Conservation (phyloP, 2,329 filamentous ascomycete species). For the Thelonectria rubi region DNA sequence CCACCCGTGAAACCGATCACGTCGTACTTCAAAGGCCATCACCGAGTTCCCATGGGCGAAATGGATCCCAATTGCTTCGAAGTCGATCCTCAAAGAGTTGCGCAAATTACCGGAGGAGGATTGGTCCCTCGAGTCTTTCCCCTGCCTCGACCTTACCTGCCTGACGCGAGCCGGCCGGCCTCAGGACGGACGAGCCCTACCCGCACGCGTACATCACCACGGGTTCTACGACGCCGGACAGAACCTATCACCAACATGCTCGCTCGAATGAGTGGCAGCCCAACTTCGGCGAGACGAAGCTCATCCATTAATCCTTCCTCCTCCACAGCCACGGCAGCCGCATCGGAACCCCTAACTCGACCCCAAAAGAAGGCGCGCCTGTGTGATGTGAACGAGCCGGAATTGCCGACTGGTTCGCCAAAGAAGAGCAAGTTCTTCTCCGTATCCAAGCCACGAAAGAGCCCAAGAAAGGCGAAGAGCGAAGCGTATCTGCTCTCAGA, state of each 20-base stretch:
- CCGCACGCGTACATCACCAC: slow-evolving; percentile 48
- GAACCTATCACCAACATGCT: slow-evolving; percentile 61
- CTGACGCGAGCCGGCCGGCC: slow-evolving; percentile 44
- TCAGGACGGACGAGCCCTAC: slow-evolving; percentile 28
- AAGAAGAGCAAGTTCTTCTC: slow-evolving; percentile 66
- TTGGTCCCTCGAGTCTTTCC: slow-evolving; percentile 66
- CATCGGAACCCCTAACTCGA: slow-evolving; percentile 43
- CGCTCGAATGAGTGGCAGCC: slow-evolving; percentile 36
- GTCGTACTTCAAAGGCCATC: slow-evolving; percentile 61
- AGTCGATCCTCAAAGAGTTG: slow-evolving; percentile 58
- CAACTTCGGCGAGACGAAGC: slow-evolving; percentile 30
- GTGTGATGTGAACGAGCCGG: slow-evolving; percentile 58
- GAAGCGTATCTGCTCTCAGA: slow-evolving; percentile 62
- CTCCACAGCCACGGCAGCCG: slow-evolving; percentile 15
- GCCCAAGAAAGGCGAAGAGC: slow-evolving; percentile 44
- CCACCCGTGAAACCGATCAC: slow-evolving; percentile 60
- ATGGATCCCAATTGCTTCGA: slow-evolving; percentile 71
- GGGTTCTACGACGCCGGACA: slow-evolving; percentile 59
- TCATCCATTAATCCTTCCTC: slow-evolving; percentile 27
- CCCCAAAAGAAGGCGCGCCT: slow-evolving; percentile 67
- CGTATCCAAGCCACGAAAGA: slow-evolving; percentile 39
- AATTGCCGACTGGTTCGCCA: slow-evolving; percentile 45
- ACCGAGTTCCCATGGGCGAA: slow-evolving; percentile 66
- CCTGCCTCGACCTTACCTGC: slow-evolving; percentile 65
- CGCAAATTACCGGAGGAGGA: slow-evolving; percentile 59